Evolutionary conservation across 306 rosid genomes (phyloP).

Genomic region (Dicorynia guianensis): DNA sequence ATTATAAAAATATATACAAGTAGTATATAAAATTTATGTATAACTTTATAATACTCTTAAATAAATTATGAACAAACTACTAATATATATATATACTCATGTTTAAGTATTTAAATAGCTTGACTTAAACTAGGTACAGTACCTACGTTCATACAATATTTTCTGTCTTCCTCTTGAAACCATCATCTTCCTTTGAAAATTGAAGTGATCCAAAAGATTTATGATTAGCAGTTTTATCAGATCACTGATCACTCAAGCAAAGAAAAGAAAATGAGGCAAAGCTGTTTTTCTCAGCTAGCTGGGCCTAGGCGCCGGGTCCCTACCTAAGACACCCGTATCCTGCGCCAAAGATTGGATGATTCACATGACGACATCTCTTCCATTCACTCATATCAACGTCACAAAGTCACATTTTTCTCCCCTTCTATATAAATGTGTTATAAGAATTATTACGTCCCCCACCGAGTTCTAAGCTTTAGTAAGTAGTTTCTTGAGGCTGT

Average conservation of each 20-base stretch:
- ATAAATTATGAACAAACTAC: no score
- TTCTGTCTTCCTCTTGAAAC: no score
- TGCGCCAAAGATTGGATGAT: constrained; percentile 83
- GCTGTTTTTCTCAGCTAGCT: background rate
- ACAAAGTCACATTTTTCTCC: constrained; percentile 30
- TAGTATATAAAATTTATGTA: no score
- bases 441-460: background rate
- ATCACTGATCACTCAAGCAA: background rate
- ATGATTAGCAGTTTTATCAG: no score
- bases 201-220: no score
- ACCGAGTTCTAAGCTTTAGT: constrained; percentile 11
- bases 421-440: constrained; percentile 34
- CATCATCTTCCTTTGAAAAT: no score
- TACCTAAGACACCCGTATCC: constrained; percentile 75
- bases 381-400: constrained; percentile 44
- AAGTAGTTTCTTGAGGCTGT: background rate
- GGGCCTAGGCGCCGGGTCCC: constrained; percentile 48
- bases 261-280: constrained; percentile 6
- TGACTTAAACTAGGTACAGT: no score
- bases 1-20: no score
- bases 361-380: constrained; percentile 59
- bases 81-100: no score
- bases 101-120: no score
- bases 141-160: no score
- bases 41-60: no score